A percentile compares a stretch with the other conserved stretches of the same genome.
phyloP scores from a whole-genome alignment of 2,329 filamentous ascomycete genomes.

The Sporothrix dimorphospora region DNA sequence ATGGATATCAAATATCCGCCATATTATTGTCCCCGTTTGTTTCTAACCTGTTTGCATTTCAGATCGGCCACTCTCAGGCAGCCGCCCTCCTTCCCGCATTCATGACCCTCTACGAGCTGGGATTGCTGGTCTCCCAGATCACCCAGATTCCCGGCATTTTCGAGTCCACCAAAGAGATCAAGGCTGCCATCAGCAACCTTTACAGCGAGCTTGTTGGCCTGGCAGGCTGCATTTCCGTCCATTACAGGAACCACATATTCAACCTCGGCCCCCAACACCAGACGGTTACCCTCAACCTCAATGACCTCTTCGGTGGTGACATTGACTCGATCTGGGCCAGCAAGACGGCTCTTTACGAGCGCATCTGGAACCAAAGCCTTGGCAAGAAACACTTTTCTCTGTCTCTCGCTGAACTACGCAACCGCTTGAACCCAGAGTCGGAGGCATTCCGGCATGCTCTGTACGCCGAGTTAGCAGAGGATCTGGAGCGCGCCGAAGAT shows the following conservation, averaged over 20 bases:
- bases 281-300: conserved; percentile 42
- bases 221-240: conserved; percentile 41
- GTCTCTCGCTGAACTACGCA: conserved; percentile 40
- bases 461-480: conserved; percentile 45
- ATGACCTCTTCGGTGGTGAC: conserved; percentile 43
- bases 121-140: conserved; percentile 44
- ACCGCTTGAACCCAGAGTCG: conserved; percentile 39
- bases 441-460: conserved; percentile 37
- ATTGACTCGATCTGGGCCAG: conserved; percentile 43
- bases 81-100: conserved; percentile 46
- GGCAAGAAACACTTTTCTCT: conserved; percentile 35
- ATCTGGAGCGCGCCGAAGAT: conserved; percentile 44
- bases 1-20: not conserved
- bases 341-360: conserved; percentile 41
- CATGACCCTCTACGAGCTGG: conserved; percentile 45
- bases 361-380: conserved; percentile 44
- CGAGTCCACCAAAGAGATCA: conserved; percentile 40
- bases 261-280: conserved; percentile 36
- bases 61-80: conserved; percentile 47
- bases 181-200: conserved; percentile 41
- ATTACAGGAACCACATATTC: conserved; percentile 44
- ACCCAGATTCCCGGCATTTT: conserved; percentile 45
- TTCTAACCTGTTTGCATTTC: not conserved
- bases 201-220: conserved; percentile 44
- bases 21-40: not conserved